Evolutionary conservation across 23 red algal genomes (phyloP).

Genomic region (Cyanidium caldarium): DNA sequence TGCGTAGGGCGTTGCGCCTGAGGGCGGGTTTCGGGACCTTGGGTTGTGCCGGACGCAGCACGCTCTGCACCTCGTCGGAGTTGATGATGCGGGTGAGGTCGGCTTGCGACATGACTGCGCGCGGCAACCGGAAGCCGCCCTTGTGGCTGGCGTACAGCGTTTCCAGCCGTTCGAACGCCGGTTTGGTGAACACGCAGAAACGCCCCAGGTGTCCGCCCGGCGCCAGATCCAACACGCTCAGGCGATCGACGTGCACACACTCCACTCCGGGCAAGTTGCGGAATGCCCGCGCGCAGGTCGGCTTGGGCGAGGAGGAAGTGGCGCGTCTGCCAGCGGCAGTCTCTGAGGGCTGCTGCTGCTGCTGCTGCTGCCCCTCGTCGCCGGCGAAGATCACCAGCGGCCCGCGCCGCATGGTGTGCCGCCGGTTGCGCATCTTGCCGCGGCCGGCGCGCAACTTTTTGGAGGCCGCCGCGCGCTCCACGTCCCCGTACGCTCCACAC

Average conservation of each 20-base stretch:
- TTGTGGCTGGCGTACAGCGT: conserved; percentile 63
- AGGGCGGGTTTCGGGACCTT: conserved; percentile 8
- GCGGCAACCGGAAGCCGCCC: conserved; percentile 45
- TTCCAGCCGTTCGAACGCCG: conserved; percentile 60
- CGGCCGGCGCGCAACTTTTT: conserved; percentile 71
- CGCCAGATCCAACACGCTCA: conserved; percentile 84
- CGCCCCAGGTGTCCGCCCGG: conserved; percentile 90
- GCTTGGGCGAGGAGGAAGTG: no score
- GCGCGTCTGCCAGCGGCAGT: no score
- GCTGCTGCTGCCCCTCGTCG: conserved; percentile 70
- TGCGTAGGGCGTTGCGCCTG: conserved; percentile 65
- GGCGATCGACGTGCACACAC: conserved; percentile 39
- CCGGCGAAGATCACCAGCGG: conserved; percentile 88
- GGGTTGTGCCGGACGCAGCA: conserved; percentile 22
- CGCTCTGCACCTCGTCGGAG: conserved; percentile 88
- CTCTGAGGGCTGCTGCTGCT: no score
- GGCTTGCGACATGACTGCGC: conserved; percentile 50
- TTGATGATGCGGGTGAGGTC: conserved; percentile 93
- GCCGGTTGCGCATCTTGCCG: conserved; percentile 85
- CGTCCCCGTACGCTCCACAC: conserved; percentile 76
- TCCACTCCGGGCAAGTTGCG: conserved; percentile 89
- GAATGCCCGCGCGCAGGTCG: conserved; percentile 43
- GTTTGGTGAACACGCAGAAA: conserved; percentile 89
- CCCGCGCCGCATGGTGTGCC: conserved; percentile 61
- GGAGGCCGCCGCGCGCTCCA: conserved; percentile 52